These are phyloP conservation scores for Dendryphion nanum DNA, from an alignment of 2,329 filamentous ascomycete species.

Conservation along the genomic window DNA sequence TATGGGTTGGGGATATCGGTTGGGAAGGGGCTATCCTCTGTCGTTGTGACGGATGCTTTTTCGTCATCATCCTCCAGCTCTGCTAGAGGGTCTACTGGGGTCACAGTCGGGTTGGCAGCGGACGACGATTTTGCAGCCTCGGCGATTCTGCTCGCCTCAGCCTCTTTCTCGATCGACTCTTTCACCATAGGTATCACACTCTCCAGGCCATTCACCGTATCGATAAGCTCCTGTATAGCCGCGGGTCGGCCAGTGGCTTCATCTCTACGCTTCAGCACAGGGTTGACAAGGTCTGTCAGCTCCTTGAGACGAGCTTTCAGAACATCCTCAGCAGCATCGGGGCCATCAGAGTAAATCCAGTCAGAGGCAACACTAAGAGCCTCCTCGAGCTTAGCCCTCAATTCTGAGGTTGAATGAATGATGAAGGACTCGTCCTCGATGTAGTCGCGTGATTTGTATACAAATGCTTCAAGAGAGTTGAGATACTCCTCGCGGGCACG, in stretches of 20 bases:
- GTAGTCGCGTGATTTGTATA: constrained; percentile 83
- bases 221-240: constrained; percentile 64
- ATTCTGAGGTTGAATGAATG: constrained; percentile 65
- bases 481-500: constrained; percentile 78
- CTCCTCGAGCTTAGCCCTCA: constrained; percentile 65
- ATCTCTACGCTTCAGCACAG: constrained; percentile 71
- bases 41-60: constrained; percentile 37
- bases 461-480: constrained; percentile 91
- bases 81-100: constrained; percentile 55
- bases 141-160: background rate
- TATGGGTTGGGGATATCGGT: constrained; percentile 57
- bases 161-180: constrained; percentile 63
- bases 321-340: constrained; percentile 70
- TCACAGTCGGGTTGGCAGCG: constrained; percentile 46
- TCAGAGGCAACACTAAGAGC: constrained; percentile 71
- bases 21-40: constrained; percentile 20
- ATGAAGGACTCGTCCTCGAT: constrained; percentile 75
- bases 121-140: constrained; percentile 34
- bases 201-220: constrained; percentile 68
- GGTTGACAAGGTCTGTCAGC: constrained; percentile 74
- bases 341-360: constrained; percentile 87
- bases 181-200: constrained; percentile 70
- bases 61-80: constrained; percentile 74
- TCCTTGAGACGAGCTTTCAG: constrained; percentile 74
- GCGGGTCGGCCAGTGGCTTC: constrained; percentile 72